A percentile compares a stretch with the other conserved stretches of the same genome.
Conservation (phyloP, 352 stramenopile genomes). For the Globisporangium camurandrum region DNA sequence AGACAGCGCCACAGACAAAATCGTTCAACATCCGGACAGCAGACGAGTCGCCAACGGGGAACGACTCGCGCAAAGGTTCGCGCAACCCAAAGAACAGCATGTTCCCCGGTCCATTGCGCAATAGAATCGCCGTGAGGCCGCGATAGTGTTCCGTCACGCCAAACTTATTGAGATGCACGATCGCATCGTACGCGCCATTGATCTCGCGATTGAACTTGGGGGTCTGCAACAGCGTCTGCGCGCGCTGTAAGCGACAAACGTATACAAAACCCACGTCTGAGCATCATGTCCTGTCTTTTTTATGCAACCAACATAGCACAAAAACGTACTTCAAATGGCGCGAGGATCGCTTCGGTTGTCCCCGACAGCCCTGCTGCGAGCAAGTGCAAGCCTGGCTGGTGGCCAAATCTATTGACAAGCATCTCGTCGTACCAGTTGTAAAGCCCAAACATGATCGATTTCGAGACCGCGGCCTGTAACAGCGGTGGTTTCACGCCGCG, state of each 20-base stretch:
- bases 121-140: constrained; percentile 66
- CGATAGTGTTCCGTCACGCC: constrained; percentile 79
- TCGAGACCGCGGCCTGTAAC: constrained; percentile 79
- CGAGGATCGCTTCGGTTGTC: constrained; percentile 76
- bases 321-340: constrained; percentile 69
- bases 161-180: constrained; percentile 74
- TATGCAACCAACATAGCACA: not conserved
- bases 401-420: constrained; percentile 36
- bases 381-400: constrained; percentile 33
- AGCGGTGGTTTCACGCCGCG: constrained; percentile 80
- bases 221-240: constrained; percentile 83
- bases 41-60: constrained; percentile 41
- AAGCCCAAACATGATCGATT: constrained; percentile 87
- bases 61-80: constrained; percentile 56
- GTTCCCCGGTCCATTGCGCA: constrained; percentile 81
- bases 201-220: constrained; percentile 83
- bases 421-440: constrained; percentile 83
- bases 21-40: constrained; percentile 53
- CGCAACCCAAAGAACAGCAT: constrained; percentile 83
- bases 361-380: constrained; percentile 60
- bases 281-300: too few species aligned
- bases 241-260: constrained; percentile 28
- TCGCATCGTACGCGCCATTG: constrained; percentile 61
- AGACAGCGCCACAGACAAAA: constrained; percentile 77
- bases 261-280: too few species aligned